Evolutionary conservation across 2,329 filamentous ascomycete genomes (phyloP).

Genomic region (Harringtonia aguacate): DNA sequence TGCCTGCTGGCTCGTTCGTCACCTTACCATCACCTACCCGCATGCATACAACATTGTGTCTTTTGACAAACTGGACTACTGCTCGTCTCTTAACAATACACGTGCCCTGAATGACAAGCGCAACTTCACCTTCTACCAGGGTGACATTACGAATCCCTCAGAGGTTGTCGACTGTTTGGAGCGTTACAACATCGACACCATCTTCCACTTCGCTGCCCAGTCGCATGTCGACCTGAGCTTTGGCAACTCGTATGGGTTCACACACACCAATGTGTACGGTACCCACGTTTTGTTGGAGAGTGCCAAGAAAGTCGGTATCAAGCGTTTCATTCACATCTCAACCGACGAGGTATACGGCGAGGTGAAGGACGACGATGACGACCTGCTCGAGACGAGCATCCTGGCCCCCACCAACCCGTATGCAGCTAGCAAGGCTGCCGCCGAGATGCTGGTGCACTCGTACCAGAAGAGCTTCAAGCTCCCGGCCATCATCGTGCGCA

Average conservation of each 20-base stretch:
- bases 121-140: conserved; percentile 73
- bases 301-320: conserved; percentile 59
- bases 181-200: conserved; percentile 62
- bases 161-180: conserved; percentile 63
- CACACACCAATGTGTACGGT: conserved; percentile 70
- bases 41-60: conserved; percentile 68
- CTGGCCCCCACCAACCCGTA: conserved; percentile 75
- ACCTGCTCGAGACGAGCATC: conserved; percentile 62
- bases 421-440: conserved; percentile 69
- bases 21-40: conserved; percentile 64
- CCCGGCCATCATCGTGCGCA: conserved; percentile 67
- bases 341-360: conserved; percentile 84
- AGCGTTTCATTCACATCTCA: conserved; percentile 69
- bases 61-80: conserved; percentile 80
- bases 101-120: conserved; percentile 52
- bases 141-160: conserved; percentile 61
- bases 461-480: conserved; percentile 76
- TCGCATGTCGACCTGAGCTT: conserved; percentile 78
- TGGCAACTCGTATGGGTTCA: conserved; percentile 73
- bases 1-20: conserved; percentile 73
- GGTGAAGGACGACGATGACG: conserved; percentile 59
- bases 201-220: conserved; percentile 80
- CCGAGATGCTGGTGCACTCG: conserved; percentile 80
- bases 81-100: conserved; percentile 71
- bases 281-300: conserved; percentile 76